Evolutionary conservation across 257 asterid species (phyloP).

Genomic region (Solanum pinnatisectum): DNA sequence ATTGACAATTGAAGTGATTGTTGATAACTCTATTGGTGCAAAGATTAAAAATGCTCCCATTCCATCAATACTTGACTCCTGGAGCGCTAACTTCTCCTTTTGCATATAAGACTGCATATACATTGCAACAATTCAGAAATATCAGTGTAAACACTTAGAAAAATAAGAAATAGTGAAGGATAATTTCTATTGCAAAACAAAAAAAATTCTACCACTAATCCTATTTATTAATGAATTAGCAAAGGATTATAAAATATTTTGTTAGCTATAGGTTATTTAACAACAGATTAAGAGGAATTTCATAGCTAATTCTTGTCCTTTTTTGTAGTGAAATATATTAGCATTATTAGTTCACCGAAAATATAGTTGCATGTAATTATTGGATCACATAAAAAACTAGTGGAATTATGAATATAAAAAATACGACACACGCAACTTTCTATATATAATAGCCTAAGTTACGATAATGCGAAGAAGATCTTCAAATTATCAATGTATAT

Average conservation of each 20-base stretch:
- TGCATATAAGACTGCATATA: conserved; percentile 34
- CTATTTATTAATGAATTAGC: background rate
- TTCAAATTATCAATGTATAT: background rate
- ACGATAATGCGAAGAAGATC: background rate
- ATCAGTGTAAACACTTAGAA: background rate
- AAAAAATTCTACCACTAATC: background rate
- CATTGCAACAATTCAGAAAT: background rate
- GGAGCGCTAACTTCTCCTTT: conserved; percentile 44
- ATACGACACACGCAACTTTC: background rate
- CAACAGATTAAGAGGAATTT: background rate
- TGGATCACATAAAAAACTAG: background rate
- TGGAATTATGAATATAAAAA: background rate
- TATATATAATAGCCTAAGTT: background rate
- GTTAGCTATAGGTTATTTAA: background rate
- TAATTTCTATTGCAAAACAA: background rate
- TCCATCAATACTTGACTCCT: conserved; percentile 48
- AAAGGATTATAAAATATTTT: background rate
- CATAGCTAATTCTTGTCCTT: background rate
- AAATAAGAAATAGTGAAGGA: background rate
- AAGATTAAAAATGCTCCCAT: conserved; percentile 45
- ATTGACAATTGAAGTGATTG: conserved; percentile 17
- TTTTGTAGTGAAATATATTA: background rate
- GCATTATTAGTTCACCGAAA: background rate
- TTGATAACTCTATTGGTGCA: conserved; percentile 29
- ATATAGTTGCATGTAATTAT: background rate